Base-by-base conservation (phyloP, 2,329 filamentous ascomycete species). In the Penicillium hesseltinei region DNA sequence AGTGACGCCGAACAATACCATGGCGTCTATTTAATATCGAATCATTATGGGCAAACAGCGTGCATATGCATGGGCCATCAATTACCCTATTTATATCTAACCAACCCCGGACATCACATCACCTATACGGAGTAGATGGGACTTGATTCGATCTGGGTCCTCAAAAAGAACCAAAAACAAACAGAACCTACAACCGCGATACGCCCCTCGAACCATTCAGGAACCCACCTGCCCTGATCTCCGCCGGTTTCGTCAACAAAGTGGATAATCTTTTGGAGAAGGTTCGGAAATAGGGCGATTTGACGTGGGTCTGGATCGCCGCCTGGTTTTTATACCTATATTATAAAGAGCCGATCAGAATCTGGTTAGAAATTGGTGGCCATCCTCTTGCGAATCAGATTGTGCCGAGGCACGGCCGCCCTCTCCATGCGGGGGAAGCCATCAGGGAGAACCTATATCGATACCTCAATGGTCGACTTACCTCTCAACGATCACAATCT, bases 401-500 rank as follows among this genome's bases (percentile, higher is more conserved):
- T 27, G 40, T 53, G 57, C 63, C 63, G 62, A 65, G 60, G 62
- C 54, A 50, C 55, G 33, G 47, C 40, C 17, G 13, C 40, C 9
- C 42, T 56, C 31, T 33, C 25, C 35, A 29, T 31, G 45, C 31
- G 48, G 54, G 48, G 42, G 29, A 23, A 23, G 15, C 19, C 29
- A 38, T 5, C 10, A 17, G 31, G n/a, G 46, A 42, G 43, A 8
- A 21, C 25, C 8, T 52, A 29, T 27, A 36, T 27, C 17, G n/a
- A 42, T 8, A 21, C 27, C 39, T 25, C 33, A n/a, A 8, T 31
- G 46, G 21, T 40, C 35, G 21, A 54, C 52, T 54, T 55, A 73
- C 71, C 69, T 68, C 44, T 74, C 71, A n/a, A 74, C 64, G 15
- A 71, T 64, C 27, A 73, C 63, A 45, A 74, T 66, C 47, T 72